Percentiles rank a stretch among this genome's conserved stretches.
These are phyloP conservation scores for Canavalia gladiata DNA, from an alignment of 306 rosid species.

Conservation along the genomic window DNA sequence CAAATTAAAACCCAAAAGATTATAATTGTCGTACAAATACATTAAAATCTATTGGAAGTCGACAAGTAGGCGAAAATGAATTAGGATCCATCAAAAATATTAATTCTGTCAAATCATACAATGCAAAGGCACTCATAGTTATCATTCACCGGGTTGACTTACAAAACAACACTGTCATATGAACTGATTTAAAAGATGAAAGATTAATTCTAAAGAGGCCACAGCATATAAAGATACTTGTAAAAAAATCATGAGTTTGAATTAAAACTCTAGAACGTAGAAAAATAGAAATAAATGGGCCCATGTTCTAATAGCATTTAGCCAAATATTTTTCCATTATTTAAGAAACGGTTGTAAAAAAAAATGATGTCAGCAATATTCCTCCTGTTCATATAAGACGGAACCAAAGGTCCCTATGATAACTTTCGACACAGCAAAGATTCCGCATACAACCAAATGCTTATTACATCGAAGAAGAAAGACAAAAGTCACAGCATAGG, in stretches of 20 bases:
- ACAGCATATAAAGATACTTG: background rate
- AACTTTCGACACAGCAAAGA: slow-evolving; percentile 39
- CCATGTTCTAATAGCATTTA: slow-evolving; percentile 1
- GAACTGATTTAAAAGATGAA: slow-evolving; percentile 21
- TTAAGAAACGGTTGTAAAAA: slow-evolving; percentile 24
- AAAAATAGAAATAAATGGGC: background rate
- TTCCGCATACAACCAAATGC: slow-evolving; percentile 23
- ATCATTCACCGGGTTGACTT: slow-evolving; percentile 3
- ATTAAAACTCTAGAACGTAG: slow-evolving; percentile 6
- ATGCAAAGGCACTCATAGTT: slow-evolving; percentile 9
- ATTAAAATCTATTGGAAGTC: background rate
- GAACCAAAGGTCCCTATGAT: slow-evolving; percentile 47
- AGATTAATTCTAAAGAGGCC: background rate
- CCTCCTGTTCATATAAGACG: slow-evolving; percentile 49
- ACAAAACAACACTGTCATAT: background rate
- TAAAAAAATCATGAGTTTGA: background rate
- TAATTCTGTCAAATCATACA: background rate
- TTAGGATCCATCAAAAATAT: background rate
- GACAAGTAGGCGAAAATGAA: background rate
- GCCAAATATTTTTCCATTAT: slow-evolving; percentile 22
- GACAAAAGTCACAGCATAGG: slow-evolving; percentile 33
- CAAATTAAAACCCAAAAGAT: background rate
- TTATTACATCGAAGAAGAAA: slow-evolving; percentile 34
- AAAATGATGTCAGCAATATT: slow-evolving; percentile 50
- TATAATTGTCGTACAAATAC: background rate